Evolutionary conservation across 495 filamentous ascomycete species (phyloP), one percentile per base, ranked within the genome.

Genomic region (Poronia punctata): DNA sequence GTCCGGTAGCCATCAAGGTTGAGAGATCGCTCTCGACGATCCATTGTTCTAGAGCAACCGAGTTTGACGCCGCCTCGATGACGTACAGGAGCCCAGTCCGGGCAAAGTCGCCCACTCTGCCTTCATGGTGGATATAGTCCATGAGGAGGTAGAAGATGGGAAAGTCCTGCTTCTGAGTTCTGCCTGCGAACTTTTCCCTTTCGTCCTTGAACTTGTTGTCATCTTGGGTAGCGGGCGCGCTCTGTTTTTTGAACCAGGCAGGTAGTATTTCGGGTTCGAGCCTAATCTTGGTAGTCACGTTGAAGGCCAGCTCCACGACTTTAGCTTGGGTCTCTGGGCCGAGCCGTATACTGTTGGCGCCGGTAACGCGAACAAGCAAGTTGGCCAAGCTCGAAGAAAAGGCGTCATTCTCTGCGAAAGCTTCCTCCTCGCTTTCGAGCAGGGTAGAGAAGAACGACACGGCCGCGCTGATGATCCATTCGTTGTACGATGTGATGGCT

Each of bases 11-110:
- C 92, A 99, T 96, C 41, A 97, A 60, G 0, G 93, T 96, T 2
- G 93, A 89, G 26, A 99, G 71, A 58, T 99, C 93, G 58, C 90
- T 96, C 54, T 94, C 87, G 32, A 97, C 86, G 33, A 99, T 80
- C 92, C 92, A 99, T 52, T 84, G 82, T 62, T 97, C 93, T 34
- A 99, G 60, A 27, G 76, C 71, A 22, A 79, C 72, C 0, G 87
- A 93, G 38, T 78, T 80, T 2, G 86, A 89, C 2, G 90, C 87
- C 2, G 86, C 84, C 61, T 97, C 92, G 48, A 97, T 93, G 42
- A 99, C 82, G 57, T 99, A 97, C 6, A 99, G 74, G 35, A 99
- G 62, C 0, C 92, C 92, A 0, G 90, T 99, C 35, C 92, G 74
- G n/a, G 93, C 90, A 66, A 99, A 99, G 60, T 99, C 92, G 16